Base-by-base conservation (phyloP, 495 filamentous ascomycete genomes). In the Cercophora newfieldiana region DNA sequence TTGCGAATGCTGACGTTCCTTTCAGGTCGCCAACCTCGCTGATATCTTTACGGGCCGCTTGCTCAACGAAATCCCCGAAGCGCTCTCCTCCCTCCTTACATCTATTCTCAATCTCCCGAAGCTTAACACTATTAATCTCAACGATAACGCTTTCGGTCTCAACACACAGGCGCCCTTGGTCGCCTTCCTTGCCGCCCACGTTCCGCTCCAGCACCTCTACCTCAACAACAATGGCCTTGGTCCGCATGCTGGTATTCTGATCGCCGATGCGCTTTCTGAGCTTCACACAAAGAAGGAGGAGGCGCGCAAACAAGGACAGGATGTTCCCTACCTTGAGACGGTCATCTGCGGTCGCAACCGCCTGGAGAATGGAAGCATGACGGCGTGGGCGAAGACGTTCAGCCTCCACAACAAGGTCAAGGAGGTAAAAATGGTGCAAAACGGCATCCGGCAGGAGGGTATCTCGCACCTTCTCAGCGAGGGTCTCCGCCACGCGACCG, bases 191-290 rank as follows among this genome's bases (percentile, higher is more conserved):
- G 88, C 90, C 26, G 82, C 85, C 28, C 93, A 97, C 75, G 86
- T 90, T 21, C 94, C 95, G 8, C 88, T 99, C 16, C 91, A 90
- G 72, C 91, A 97, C 77, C 85, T 99, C 16, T 90, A 95, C 75
- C 86, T 99, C 62, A 97, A 97, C 82, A 99, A 99, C 82, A 99
- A 99, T 77, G 95, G 95, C n/a, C 85, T 99, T 10, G 95, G 95
- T 18, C 95, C 95, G 31, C 85, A 89, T 49, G 96, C 95, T 1
- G 95, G 96, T 58, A 88, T 88, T 54, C 79, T 93, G 61, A 88
- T 99, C 66, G 95, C 94, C 28, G 87, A 96, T 74, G 83, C 87
- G 21, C 90, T 99, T 64, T 91, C 93, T 6, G 85, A 85, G 71
- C 83, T 88, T n/a, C 86, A 89, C 68, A 76, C 78, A 18, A 91